Evolutionary conservation across 768 basidiomycete species (phyloP).

Genomic region (Amyloporia xantha): DNA sequence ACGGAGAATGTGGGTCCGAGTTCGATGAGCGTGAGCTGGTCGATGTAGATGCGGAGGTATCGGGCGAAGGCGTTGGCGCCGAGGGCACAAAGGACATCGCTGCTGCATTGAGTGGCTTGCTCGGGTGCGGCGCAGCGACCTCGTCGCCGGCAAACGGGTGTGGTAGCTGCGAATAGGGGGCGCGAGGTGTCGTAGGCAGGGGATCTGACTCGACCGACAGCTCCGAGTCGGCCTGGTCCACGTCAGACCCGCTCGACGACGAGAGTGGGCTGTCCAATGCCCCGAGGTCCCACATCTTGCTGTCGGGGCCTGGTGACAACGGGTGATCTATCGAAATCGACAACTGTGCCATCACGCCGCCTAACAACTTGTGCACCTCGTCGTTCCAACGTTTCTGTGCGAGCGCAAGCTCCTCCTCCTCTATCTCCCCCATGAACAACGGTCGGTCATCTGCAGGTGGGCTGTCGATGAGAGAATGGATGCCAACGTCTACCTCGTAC

Average conservation of each 20-base stretch:
- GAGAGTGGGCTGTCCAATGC: slow-evolving; percentile 12
- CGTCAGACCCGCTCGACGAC: slow-evolving; percentile 10
- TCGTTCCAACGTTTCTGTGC: slow-evolving; percentile 37
- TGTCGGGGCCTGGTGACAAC: slow-evolving; percentile 6
- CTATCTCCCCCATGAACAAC: slow-evolving; percentile 19
- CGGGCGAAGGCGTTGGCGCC: slow-evolving; percentile 10
- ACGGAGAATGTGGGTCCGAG: slow-evolving; percentile 15
- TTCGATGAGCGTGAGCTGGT: slow-evolving; percentile 10
- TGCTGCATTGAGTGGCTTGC: slow-evolving; percentile 22
- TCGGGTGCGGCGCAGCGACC: slow-evolving; percentile 16
- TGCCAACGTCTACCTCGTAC: slow-evolving; percentile 21
- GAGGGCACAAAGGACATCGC: slow-evolving; percentile 22
- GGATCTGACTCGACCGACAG: slow-evolving; percentile 35
- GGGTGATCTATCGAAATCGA: slow-evolving; percentile 12
- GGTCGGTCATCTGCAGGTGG: background rate
- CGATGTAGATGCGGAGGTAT: too few species aligned
- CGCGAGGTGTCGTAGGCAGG: slow-evolving; percentile 45
- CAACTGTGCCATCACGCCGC: slow-evolving; percentile 17
- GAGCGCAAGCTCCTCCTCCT: slow-evolving; percentile 28
- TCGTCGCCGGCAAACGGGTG: slow-evolving; percentile 13
- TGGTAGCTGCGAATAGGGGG: slow-evolving; percentile 26
- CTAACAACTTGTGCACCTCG: slow-evolving; percentile 34
- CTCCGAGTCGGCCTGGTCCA: slow-evolving; percentile 40
- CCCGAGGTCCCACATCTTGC: slow-evolving; percentile 19
- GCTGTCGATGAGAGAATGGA: slow-evolving; percentile 8